A percentile compares a stretch with the other conserved stretches of the same genome.
These are phyloP conservation scores for Pichia sp. DNA, from an alignment of 1,139 yeast species.

Conservation along the genomic window DNA sequence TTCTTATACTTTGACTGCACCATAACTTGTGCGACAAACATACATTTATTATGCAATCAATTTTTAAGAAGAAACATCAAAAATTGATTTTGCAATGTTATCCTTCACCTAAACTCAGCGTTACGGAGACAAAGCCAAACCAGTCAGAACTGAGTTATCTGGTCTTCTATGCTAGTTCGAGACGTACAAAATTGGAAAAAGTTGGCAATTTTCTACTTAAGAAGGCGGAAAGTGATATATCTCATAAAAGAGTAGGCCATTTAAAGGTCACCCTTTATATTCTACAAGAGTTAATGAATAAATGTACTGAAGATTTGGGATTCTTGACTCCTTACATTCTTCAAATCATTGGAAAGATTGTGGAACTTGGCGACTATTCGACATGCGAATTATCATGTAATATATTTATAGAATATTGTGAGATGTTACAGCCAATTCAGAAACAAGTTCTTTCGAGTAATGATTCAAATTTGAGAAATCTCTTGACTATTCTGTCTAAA, in stretches of 20 bases:
- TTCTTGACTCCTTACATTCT: slow-evolving; percentile 65
- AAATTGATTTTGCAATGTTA: slow-evolving; percentile 85
- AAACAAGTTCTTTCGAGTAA: slow-evolving; percentile 59
- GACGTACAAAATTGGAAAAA: slow-evolving; percentile 81
- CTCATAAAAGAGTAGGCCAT: slow-evolving; percentile 63
- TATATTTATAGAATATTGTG: slow-evolving; percentile 55
- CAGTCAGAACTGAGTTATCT: slow-evolving; percentile 85
- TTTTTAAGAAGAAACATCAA: slow-evolving; percentile 66
- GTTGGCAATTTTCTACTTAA: slow-evolving; percentile 65
- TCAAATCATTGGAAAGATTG: slow-evolving; percentile 35
- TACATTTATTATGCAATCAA: slow-evolving; percentile 5
- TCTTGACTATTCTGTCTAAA: slow-evolving; percentile 34
- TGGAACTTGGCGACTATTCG: slow-evolving; percentile 45
- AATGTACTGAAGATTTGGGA: slow-evolving; percentile 77
- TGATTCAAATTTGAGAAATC: slow-evolving; percentile 44
- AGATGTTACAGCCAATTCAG: slow-evolving; percentile 50
- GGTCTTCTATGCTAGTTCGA: slow-evolving; percentile 84
- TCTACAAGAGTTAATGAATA: slow-evolving; percentile 56
- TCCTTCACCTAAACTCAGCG: slow-evolving; percentile 59
- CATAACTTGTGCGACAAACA: too few species aligned
- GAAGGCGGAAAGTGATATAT: slow-evolving; percentile 56
- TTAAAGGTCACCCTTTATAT: slow-evolving; percentile 75
- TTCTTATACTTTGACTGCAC: too few species aligned
- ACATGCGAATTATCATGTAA: slow-evolving; percentile 43
- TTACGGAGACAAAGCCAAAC: slow-evolving; percentile 81